Conservation (phyloP, 2,329 filamentous ascomycete genomes). For the Beauveria sp. region DNA sequence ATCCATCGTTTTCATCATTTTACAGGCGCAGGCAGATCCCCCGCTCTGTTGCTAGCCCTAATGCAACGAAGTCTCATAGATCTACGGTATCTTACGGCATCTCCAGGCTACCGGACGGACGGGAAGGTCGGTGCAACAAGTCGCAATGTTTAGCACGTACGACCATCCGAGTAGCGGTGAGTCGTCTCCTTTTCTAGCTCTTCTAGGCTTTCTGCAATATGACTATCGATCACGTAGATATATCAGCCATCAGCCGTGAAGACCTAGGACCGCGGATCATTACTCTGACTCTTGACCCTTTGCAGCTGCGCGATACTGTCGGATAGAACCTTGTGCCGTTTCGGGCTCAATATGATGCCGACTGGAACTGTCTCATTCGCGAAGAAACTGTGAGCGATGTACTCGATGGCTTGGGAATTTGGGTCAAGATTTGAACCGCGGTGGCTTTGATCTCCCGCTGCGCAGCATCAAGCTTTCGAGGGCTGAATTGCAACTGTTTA, state of each 20-base stretch:
- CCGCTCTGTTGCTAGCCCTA: too few species aligned
- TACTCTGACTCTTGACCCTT: neutral
- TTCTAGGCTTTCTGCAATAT: neutral
- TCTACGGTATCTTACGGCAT: too few species aligned
- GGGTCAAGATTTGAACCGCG: neutral
- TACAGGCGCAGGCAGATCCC: too few species aligned
- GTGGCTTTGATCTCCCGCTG: neutral
- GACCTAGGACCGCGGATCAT: neutral
- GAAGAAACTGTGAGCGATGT: neutral
- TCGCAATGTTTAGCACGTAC: neutral
- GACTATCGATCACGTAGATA: neutral
- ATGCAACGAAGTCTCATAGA: too few species aligned
- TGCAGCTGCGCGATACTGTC: neutral
- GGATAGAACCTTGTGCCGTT: neutral
- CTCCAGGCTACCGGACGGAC: too few species aligned
- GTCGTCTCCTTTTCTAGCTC: neutral
- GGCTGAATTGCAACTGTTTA: neutral
- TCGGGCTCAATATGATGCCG: neutral
- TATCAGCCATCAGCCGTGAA: neutral
- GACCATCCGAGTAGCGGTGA: neutral
- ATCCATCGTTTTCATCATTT: too few species aligned
- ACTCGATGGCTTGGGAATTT: neutral
- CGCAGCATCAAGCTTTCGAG: neutral
- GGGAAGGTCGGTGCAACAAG: neutral
- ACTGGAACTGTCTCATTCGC: neutral